Evolutionary conservation across 225 moss, liverwort and hornwort species (phyloP), one percentile per base, ranked within the genome.

Genomic region (Antitrichia curtipendula): DNA sequence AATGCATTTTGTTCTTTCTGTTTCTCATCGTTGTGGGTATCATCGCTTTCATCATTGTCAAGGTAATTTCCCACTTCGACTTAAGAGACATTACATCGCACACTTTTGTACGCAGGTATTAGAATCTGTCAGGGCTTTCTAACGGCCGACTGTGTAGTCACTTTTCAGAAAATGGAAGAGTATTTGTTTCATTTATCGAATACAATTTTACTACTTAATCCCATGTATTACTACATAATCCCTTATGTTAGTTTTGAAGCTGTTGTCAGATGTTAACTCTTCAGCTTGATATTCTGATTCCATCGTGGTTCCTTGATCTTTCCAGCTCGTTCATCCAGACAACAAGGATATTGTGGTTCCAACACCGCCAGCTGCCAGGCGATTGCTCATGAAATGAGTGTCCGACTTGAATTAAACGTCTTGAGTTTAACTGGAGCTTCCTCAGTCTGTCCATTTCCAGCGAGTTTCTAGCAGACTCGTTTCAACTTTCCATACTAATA

Each of bases 1-100:
- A 92, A 86, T 97, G 96, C 86, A 95, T 99, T 68, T 91, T 97
- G 95, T 83, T 94, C 87, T 95, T 97, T 86, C 93, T 99, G 60
- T 92, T 97, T 82, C 91, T 99, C 84, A 94, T 97, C 82, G 93
- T 97, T 72, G 94, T 92, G 83, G 97, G 95, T 56, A 93, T 97
- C 59, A 84, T 99, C 90, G 95, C 96, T 83, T 91, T 99, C 63
- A 92, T 97, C 59, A 32, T 96, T 87, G 96, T 97, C 34, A 97
- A 95, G 95, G 98, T 98, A 91, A 53, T 58, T 52, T 80, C 53
- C 32, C 47, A 53, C 43, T 47, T 76, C 62, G 32, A 65, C 72
- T 65, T 23, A 19, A n/a, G 12, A 57, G 79, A 16, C 64, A 68
- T 8, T 40, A 4, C 12, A 32, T 54, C 18, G 28, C 54, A 25